Evolutionary conservation across 2,329 filamentous ascomycete species (phyloP).

Genomic region (Thielaviopsis euricoi): DNA sequence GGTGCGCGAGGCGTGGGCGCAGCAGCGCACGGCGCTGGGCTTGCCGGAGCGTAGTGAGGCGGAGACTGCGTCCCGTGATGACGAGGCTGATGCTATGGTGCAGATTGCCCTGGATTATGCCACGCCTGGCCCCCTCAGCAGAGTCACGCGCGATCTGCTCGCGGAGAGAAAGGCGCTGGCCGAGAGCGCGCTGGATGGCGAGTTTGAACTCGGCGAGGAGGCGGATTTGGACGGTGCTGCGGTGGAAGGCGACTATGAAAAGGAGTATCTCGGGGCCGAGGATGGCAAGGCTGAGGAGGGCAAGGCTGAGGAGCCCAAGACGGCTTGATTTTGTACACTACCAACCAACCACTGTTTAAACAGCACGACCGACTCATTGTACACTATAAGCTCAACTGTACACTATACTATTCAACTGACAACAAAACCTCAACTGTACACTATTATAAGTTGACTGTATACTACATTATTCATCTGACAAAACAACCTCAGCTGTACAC

Average conservation of each 20-base stretch:
- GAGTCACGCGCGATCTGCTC: slow-evolving; percentile 21
- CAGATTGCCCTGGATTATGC: slow-evolving; percentile 26
- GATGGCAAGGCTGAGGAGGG: slow-evolving; percentile 12
- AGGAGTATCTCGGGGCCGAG: slow-evolving; percentile 24
- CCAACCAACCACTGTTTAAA: no score
- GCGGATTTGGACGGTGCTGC: slow-evolving; percentile 22
- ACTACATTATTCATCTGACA: no score
- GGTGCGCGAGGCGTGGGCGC: slow-evolving; percentile 48
- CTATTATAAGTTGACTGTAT: no score
- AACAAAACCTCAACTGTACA: no score
- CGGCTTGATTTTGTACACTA: no score
- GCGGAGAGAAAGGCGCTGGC: slow-evolving; percentile 25
- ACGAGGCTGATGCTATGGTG: slow-evolving; percentile 23
- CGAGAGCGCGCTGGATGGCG: slow-evolving; percentile 19
- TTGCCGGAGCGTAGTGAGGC: slow-evolving; percentile 28
- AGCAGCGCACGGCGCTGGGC: slow-evolving; percentile 48
- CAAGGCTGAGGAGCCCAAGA: neutral
- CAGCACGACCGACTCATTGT: no score
- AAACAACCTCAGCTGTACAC: no score
- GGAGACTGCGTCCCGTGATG: slow-evolving; percentile 17
- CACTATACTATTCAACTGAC: no score
- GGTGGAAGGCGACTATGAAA: slow-evolving; percentile 18
- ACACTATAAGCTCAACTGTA: no score
- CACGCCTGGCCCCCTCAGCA: slow-evolving; percentile 23
- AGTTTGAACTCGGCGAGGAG: slow-evolving; percentile 31